Percentiles rank a stretch among this genome's conserved stretches.
Evolutionary conservation across 768 basidiomycete genomes (phyloP).

Genomic region (Xanthoconium purpureum): DNA sequence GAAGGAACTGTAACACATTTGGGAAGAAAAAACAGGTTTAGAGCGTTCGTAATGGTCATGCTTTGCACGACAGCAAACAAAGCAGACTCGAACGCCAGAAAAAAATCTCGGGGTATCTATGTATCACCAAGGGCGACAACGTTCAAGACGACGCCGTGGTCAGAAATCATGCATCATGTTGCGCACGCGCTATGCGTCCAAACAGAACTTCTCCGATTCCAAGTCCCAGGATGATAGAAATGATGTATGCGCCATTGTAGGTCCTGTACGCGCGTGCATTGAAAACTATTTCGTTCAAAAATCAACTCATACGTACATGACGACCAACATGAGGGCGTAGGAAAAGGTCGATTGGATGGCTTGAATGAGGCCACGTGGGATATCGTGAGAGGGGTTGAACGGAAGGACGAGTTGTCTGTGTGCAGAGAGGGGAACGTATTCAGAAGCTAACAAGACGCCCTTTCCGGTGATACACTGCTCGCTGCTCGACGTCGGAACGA

Average conservation of each 20-base stretch:
- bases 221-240: conserved; percentile 67
- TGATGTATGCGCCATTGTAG: conserved; percentile 74
- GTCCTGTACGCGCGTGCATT: conserved; percentile 52
- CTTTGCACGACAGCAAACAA: too few relatives aligned
- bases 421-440: not conserved
- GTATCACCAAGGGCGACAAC: too few relatives aligned
- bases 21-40: too few relatives aligned
- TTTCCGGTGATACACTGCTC: not conserved
- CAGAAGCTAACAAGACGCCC: not conserved
- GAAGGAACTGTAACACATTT: too few relatives aligned
- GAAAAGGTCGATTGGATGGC: conserved; percentile 58
- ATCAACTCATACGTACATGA: conserved; percentile 54
- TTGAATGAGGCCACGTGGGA: conserved; percentile 65
- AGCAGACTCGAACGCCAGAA: too few relatives aligned
- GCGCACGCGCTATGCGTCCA: conserved; percentile 49
- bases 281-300: not conserved
- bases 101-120: too few relatives aligned
- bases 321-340: conserved; percentile 76
- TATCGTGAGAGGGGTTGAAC: conserved; percentile 65
- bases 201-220: conserved; percentile 74
- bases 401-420: conserved; percentile 43
- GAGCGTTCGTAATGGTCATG: too few relatives aligned
- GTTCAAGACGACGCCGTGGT: not conserved
- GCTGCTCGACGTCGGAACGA: not conserved
- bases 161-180: conserved; percentile 1